Evolutionary conservation across 768 basidiomycete species (phyloP), one percentile per base, ranked within the genome.

Genomic region (Dendrothele bispora): DNA sequence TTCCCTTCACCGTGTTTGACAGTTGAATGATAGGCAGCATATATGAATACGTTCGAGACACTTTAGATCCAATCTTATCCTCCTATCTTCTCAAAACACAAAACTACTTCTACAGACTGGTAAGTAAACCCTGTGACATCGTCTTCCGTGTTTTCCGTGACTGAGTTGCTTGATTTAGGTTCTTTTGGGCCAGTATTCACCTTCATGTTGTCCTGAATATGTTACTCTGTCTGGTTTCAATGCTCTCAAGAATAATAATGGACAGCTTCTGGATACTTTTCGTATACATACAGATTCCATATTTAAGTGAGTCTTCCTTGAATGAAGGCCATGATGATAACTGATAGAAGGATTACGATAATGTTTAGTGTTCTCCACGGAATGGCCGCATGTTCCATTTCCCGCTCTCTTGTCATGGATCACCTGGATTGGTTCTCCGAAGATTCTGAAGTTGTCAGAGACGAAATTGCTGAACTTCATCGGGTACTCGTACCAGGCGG

Each of bases 381-480:
- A 7, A 67, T 81, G 12, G 63, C 61, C 0, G 52, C 67, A 15
- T 60, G 58, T 10, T 72, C 72, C 3, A 66, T 82, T 41, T 81
- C 80, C 21, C 73, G 77, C 17, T 71, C 76, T 11, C 70, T 82
- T 18, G 64, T 82, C 44, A 83, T 83, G 81, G 81, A 83, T 54
- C 76, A 78, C 21, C 67, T 82, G 44, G 77, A 79, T 54, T 73
- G 69, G 64, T 71, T 74, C 34, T 52, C 70, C 0, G 75, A 74
- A 1, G 64, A 69, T 2, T 60, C 68, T 21, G 58, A 64, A 41
- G 74, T 76, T 27, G 63, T 59, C 3, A 75, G 77, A 22, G 67
- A 66, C 6, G 79, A 82, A 54, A 70, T 80, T 37, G 54, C 59
- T 1, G 71, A 80, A 48, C 65, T 81, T 41, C 64, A 62, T 21